Conservation (phyloP, 192 early-diverging fungal species). For the Lobosporangium transversale region DNA sequence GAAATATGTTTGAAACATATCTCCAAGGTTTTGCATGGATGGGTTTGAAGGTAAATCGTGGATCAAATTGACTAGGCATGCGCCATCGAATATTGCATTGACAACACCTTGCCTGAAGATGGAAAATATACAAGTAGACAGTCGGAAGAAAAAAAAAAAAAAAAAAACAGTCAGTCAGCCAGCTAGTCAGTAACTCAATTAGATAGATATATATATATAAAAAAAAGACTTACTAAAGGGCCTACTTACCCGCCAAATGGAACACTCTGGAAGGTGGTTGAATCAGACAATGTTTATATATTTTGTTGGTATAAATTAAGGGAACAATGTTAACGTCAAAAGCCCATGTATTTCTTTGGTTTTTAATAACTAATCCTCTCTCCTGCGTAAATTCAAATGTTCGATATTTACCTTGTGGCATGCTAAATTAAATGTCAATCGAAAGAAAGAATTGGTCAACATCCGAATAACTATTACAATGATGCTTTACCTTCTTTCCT, state of each 20-base stretch:
- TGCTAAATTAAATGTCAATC: constrained; percentile 9
- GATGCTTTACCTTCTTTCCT: too few relatives aligned
- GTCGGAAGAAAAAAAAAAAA: too few relatives aligned
- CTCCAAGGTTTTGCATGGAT: constrained; percentile 32
- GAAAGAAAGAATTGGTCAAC: background rate
- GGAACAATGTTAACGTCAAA: too few relatives aligned
- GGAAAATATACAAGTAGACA: background rate
- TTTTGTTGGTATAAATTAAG: too few relatives aligned
- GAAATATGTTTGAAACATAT: constrained; percentile 38
- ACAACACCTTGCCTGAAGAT: constrained; percentile 16
- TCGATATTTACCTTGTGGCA: constrained; percentile 47
- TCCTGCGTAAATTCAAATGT: too few relatives aligned
- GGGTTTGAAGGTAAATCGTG: constrained; percentile 31
- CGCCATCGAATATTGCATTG: constrained; percentile 45
- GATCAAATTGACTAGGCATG: constrained; percentile 44
- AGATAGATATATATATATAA: too few relatives aligned
- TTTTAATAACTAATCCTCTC: too few relatives aligned
- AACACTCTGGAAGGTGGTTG: constrained; percentile 46
- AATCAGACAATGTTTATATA: too few relatives aligned
- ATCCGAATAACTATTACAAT: too few relatives aligned
- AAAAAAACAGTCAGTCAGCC: background rate
- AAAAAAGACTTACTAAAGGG: too few relatives aligned
- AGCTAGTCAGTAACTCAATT: background rate
- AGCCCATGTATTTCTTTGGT: too few relatives aligned
- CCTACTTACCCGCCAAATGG: constrained; percentile 50